These are phyloP conservation scores for Amyloporia xantha DNA, from an alignment of 768 basidiomycete genomes.

Conservation along the genomic window DNA sequence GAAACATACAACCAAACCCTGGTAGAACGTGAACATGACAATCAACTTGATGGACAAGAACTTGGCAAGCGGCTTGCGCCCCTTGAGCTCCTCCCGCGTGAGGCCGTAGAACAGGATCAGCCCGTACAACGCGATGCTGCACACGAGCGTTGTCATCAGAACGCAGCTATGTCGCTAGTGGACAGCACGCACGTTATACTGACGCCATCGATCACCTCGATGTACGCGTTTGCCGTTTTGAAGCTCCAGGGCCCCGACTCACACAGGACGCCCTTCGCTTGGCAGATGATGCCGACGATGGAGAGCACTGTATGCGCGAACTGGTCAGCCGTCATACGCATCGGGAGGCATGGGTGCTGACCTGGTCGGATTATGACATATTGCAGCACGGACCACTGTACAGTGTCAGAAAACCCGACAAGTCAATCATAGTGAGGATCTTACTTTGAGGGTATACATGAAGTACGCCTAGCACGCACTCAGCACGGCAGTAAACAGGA, in stretches of 20 bases:
- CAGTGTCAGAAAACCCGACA: slow-evolving; percentile 5
- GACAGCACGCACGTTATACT: slow-evolving; percentile 83
- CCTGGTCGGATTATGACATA: slow-evolving; percentile 71
- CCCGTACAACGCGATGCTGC: slow-evolving; percentile 79
- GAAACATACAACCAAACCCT: slow-evolving; percentile 59
- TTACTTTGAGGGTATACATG: slow-evolving; percentile 80
- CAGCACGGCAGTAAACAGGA: too few relatives aligned
- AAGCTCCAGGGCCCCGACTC: slow-evolving; percentile 50
- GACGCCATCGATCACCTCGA: slow-evolving; percentile 68
- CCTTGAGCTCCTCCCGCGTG: slow-evolving; percentile 71
- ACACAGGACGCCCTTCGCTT: slow-evolving; percentile 66
- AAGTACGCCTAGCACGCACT: slow-evolving; percentile 60
- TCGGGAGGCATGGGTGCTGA: too few relatives aligned
- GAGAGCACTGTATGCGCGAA: slow-evolving; percentile 52
- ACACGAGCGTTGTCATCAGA: too few relatives aligned
- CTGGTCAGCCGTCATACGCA: too few relatives aligned
- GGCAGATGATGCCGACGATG: slow-evolving; percentile 73
- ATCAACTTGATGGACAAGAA: slow-evolving; percentile 85
- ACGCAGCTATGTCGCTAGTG: too few relatives aligned
- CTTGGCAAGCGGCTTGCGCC: slow-evolving; percentile 73
- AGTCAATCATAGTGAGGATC: slow-evolving; percentile 4
- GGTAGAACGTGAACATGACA: slow-evolving; percentile 87
- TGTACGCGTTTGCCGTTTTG: slow-evolving; percentile 61
- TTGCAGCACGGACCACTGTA: slow-evolving; percentile 88
- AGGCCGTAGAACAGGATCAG: slow-evolving; percentile 78